A percentile compares a stretch with the other conserved stretches of the same genome.
phyloP scores from a whole-genome alignment of 2,329 filamentous ascomycete species.

The Arachnomyces sp. region DNA sequence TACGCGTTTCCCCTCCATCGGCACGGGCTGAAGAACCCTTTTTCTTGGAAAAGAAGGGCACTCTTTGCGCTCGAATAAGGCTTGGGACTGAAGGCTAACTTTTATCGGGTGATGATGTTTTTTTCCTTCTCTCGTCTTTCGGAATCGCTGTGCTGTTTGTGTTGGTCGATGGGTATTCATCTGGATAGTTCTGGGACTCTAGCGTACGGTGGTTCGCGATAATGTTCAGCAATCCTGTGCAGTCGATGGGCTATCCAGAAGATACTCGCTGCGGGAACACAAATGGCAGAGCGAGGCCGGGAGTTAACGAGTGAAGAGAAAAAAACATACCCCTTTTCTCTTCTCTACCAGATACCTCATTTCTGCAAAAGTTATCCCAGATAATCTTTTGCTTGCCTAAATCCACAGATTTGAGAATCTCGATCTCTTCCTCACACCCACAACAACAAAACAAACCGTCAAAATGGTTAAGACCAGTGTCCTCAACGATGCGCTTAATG shows the following conservation, averaged over 20 bases:
- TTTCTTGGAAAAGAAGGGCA: constrained; percentile 45
- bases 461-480: constrained; percentile 99
- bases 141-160: too few species aligned
- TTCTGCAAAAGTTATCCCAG: constrained; percentile 23
- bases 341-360: constrained; percentile 50
- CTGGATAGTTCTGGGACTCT: too few species aligned
- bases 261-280: not conserved
- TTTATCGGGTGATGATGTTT: constrained; percentile 16
- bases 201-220: too few species aligned
- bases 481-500: constrained; percentile 97
- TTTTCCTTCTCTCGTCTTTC: constrained; percentile 1
- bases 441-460: constrained; percentile 47
- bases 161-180: too few species aligned
- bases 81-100: constrained; percentile 55
- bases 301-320: not conserved
- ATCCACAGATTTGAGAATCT: constrained; percentile 51
- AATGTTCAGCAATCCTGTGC: too few species aligned
- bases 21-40: constrained; percentile 63
- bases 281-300: constrained; percentile 3
- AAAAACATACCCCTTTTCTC: constrained; percentile 30
- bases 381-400: constrained; percentile 17
- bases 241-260: not conserved
- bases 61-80: constrained; percentile 55
- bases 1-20: constrained; percentile 35
- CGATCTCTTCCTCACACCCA: constrained; percentile 21